phyloP scores from a whole-genome alignment of 108 stramenopile species.

The Aureococcus anophagefferens region DNA sequence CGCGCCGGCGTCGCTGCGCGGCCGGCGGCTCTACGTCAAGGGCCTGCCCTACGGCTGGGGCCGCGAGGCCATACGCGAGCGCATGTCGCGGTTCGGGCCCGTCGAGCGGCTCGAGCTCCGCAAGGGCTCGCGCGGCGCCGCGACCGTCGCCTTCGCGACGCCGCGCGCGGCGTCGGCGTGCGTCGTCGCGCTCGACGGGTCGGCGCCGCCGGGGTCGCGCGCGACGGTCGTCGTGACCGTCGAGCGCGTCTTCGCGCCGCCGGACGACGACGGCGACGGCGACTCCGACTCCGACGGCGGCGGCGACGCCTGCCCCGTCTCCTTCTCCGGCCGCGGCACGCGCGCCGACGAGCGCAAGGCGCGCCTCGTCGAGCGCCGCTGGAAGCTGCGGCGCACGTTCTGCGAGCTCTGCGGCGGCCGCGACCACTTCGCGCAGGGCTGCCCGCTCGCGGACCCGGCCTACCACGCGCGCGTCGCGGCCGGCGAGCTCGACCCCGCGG shows the following conservation, averaged over 20 bases:
- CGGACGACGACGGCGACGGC: background rate
- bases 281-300: background rate
- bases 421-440: background rate
- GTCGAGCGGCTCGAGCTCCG: background rate
- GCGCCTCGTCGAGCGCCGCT: background rate
- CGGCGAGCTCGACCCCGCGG: background rate
- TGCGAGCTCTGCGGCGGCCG: background rate
- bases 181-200: background rate
- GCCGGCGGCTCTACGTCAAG: background rate
- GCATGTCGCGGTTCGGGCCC: background rate
- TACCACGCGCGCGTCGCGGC: background rate
- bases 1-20: background rate
- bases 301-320: background rate
- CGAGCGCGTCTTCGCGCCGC: background rate
- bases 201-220: background rate
- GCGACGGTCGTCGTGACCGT: background rate
- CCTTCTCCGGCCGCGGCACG: background rate
- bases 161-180: background rate
- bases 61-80: background rate
- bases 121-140: background rate
- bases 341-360: background rate
- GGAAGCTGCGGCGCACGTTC: background rate
- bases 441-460: background rate
- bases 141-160: background rate
- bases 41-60: background rate